phyloP scores from a whole-genome alignment of 176 grass and related monocot genomes.

The Elaeis guineensis region DNA sequence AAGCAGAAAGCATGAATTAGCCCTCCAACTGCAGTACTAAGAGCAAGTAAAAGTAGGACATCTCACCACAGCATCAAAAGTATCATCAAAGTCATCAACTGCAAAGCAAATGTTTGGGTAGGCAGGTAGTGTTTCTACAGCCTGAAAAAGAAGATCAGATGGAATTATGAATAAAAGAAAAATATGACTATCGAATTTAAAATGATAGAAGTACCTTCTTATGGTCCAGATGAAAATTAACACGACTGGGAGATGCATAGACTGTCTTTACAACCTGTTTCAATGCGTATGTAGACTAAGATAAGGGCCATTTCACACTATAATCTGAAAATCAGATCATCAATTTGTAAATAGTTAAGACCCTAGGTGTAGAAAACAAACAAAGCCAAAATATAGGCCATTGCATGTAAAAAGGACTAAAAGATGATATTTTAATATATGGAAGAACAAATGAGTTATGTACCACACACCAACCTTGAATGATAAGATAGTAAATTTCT shows the following conservation, averaged over 20 bases:
- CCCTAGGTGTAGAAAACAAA: no score
- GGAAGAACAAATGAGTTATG: no score
- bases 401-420: no score
- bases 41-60: background rate
- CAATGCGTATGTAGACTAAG: background rate
- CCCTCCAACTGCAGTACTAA: no score
- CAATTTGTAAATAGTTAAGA: no score
- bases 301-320: background rate
- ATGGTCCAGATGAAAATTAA: conserved; percentile 92
- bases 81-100: conserved; percentile 95
- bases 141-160: conserved; percentile 33
- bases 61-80: conserved; percentile 95
- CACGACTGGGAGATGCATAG: conserved; percentile 90
- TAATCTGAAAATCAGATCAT: no score
- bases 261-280: conserved; percentile 91
- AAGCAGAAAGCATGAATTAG: no score
- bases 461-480: no score
- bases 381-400: no score
- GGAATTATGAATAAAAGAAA: background rate
- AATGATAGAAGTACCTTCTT: conserved; percentile 55
- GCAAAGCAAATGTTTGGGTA: conserved; percentile 94
- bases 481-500: no score
- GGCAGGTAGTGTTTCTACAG: conserved; percentile 72
- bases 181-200: background rate
- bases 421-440: no score